Conservation (phyloP, 164 flowering plant genomes). For the Liriodendron chinense region DNA sequence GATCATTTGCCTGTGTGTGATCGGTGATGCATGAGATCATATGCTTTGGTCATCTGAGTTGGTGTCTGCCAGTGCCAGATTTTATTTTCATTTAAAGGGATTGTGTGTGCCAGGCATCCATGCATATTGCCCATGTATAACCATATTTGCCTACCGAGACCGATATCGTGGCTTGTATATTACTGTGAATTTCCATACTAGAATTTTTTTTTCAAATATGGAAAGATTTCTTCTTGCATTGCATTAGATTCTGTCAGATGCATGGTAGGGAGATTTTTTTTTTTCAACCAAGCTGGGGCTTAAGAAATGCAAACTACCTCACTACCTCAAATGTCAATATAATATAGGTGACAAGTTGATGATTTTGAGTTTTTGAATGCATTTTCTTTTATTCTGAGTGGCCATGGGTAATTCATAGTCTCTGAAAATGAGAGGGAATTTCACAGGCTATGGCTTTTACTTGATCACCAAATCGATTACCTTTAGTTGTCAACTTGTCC, state of each 20-base stretch:
- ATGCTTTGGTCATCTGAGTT: no score
- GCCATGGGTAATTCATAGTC: neutral
- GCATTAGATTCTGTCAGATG: neutral
- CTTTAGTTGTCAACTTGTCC: slow-evolving; percentile 8
- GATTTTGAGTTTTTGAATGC: neutral
- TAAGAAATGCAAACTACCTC: neutral
- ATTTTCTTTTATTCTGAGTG: neutral
- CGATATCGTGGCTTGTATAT: no score
- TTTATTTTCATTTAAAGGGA: no score
- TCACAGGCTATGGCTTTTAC: neutral
- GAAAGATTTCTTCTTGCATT: neutral
- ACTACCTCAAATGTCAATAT: neutral
- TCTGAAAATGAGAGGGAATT: neutral
- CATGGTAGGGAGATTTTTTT: neutral
- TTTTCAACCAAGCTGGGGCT: neutral
- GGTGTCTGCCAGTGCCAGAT: no score
- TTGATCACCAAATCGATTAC: neutral
- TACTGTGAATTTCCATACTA: no score
- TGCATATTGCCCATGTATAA: no score
- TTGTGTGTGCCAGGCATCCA: no score
- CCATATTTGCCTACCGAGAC: no score
- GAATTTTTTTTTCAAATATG: neutral
- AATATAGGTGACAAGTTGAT: neutral
- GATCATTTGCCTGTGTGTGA: no score
- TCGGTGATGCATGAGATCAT: no score